Percentiles rank a stretch among this genome's conserved stretches.
These are phyloP conservation scores for Metschnikowia baotianmanensis DNA, from an alignment of 805 yeast species.

Conservation along the genomic window DNA sequence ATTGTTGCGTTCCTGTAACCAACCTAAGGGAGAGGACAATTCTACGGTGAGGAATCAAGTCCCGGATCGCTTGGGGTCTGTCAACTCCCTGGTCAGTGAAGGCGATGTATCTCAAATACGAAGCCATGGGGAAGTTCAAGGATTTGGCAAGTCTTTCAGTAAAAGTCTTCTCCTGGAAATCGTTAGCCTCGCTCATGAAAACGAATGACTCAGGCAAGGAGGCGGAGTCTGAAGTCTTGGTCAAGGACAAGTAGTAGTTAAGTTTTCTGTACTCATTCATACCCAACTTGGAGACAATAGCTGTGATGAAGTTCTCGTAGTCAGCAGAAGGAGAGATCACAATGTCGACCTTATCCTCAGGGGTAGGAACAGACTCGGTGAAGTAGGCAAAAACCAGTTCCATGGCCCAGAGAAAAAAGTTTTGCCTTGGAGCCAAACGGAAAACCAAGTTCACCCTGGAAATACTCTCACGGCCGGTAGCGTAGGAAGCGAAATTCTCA, in stretches of 20 bases:
- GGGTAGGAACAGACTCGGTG: conserved; percentile 52
- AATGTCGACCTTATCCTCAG: conserved; percentile 59
- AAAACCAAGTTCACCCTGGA: conserved; percentile 59
- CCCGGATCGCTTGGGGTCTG: conserved; percentile 61
- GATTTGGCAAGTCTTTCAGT: conserved; percentile 41
- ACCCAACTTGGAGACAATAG: conserved; percentile 78
- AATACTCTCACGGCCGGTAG: conserved; percentile 84
- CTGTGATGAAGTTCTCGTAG: conserved; percentile 73
- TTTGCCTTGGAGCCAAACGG: conserved; percentile 76
- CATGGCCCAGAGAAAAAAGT: conserved; percentile 60
- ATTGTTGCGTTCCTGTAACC: conserved; percentile 49
- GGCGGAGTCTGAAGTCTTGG: conserved; percentile 73
- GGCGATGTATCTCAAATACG: conserved; percentile 62
- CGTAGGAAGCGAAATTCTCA: conserved; percentile 67
- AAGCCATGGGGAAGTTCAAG: conserved; percentile 45
- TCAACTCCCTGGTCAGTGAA: conserved; percentile 81
- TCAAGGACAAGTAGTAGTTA: conserved; percentile 79
- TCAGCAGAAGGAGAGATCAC: conserved; percentile 54
- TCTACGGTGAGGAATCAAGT: conserved; percentile 52
- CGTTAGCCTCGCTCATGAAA: conserved; percentile 86
- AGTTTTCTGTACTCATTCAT: conserved; percentile 76
- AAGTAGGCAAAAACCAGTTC: conserved; percentile 62
- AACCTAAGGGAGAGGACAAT: conserved; percentile 54
- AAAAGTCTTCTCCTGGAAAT: conserved; percentile 66
- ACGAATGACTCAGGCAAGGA: conserved; percentile 73